Percentiles rank a stretch among this genome's conserved stretches.
These are phyloP conservation scores for Camellia granthamiana DNA, from an alignment of 148 eudicot species.

Conservation along the genomic window DNA sequence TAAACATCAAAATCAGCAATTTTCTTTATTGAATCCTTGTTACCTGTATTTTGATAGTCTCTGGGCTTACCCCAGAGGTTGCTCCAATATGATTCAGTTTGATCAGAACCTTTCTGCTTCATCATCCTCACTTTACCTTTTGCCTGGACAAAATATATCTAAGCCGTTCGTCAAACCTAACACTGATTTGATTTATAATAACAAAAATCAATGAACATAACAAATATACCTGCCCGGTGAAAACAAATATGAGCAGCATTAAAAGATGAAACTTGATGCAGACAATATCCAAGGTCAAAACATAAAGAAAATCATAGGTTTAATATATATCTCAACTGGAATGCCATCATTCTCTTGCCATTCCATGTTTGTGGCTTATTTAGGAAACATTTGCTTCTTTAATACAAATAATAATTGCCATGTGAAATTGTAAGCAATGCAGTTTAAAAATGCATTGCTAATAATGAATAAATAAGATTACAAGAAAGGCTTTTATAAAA, in stretches of 20 bases:
- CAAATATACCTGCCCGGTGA: not conserved
- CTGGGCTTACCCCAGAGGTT: constrained; percentile 70
- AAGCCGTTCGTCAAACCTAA: not conserved
- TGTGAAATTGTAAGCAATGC: not conserved
- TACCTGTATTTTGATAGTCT: constrained; percentile 60
- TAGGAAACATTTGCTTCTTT: not conserved
- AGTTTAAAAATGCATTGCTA: no score
- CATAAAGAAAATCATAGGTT: not conserved
- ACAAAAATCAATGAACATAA: constrained; percentile 1
- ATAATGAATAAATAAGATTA: no score
- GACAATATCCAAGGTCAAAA: not conserved
- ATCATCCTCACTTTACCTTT: constrained; percentile 80
- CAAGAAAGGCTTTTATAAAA: not conserved
- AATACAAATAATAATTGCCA: not conserved
- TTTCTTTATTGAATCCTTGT: constrained; percentile 4
- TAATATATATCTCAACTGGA: not conserved
- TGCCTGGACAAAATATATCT: constrained; percentile 37
- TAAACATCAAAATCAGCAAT: not conserved
- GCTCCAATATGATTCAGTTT: constrained; percentile 59
- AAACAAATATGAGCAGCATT: not conserved
- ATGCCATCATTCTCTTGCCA: not conserved
- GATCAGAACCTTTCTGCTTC: constrained; percentile 55
- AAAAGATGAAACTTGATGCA: constrained; percentile 6
- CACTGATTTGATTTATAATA: not conserved
- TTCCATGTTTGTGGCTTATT: not conserved